A percentile compares a stretch with the other conserved stretches of the same genome.
Evolutionary conservation across 352 stramenopile genomes (phyloP).

Genomic region (Phytophthora citricola): DNA sequence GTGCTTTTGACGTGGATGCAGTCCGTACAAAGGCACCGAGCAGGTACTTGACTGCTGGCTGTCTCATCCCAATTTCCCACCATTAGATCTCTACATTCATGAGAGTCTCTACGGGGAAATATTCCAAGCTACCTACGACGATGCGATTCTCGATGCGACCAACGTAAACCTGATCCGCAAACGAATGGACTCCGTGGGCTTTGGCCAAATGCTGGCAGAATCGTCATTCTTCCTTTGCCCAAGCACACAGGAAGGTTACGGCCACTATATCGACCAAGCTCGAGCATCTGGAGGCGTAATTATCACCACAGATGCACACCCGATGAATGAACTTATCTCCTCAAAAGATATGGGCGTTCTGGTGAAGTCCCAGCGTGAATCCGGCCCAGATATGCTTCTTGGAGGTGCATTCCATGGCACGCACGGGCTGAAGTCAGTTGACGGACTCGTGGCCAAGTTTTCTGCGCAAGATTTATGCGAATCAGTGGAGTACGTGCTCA

Average conservation of each 20-base stretch:
- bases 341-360: slow-evolving; percentile 24
- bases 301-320: slow-evolving; percentile 55
- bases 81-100: slow-evolving; percentile 40
- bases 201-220: slow-evolving; percentile 50
- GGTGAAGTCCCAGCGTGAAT: slow-evolving; percentile 7
- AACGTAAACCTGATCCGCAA: slow-evolving; percentile 49
- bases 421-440: slow-evolving; percentile 26
- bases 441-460: slow-evolving; percentile 33
- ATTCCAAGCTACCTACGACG: slow-evolving; percentile 28
- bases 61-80: slow-evolving; percentile 48
- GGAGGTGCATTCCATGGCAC: slow-evolving; percentile 26
- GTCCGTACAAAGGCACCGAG: slow-evolving; percentile 60
- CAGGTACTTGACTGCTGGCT: slow-evolving; percentile 67
- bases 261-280: slow-evolving; percentile 74
- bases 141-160: slow-evolving; percentile 16
- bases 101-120: slow-evolving; percentile 17
- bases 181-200: slow-evolving; percentile 31
- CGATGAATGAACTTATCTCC: slow-evolving; percentile 71
- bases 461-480: slow-evolving; percentile 24
- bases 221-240: slow-evolving; percentile 59
- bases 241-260: slow-evolving; percentile 65
- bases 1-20: slow-evolving; percentile 18
- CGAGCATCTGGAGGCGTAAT: slow-evolving; percentile 53
- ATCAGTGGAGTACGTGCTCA: slow-evolving; percentile 44
- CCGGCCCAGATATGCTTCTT: slow-evolving; percentile 24